phyloP scores from a whole-genome alignment of 257 asterid genomes.

The Craterostigma plantagineum region DNA sequence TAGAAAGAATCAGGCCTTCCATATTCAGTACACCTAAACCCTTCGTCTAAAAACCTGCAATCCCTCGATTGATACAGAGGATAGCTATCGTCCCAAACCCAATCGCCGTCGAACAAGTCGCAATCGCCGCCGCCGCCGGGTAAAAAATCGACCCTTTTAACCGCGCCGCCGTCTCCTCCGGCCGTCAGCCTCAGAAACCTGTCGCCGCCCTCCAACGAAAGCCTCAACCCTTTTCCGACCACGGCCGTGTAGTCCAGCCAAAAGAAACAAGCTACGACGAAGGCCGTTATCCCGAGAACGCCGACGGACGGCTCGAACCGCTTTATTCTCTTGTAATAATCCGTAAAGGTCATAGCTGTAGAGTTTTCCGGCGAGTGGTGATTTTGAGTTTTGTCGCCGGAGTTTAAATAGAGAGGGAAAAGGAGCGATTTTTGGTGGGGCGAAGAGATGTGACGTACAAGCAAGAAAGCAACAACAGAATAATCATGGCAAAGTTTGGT shows the following conservation, averaged over 20 bases:
- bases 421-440: too few species aligned
- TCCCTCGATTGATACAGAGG: conserved; percentile 64
- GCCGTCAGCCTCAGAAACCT: conserved; percentile 40
- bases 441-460: too few species aligned
- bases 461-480: too few species aligned
- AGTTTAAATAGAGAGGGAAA: too few species aligned
- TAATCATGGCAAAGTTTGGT: too few species aligned
- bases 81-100: conserved; percentile 92
- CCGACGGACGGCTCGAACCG: conserved; percentile 71
- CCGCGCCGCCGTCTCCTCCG: conserved; percentile 12
- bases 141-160: conserved; percentile 37
- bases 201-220: conserved; percentile 37
- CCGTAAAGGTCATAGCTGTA: conserved; percentile 16
- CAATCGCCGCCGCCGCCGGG: conserved; percentile 38
- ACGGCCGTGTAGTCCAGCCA: conserved; percentile 45
- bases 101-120: conserved; percentile 84
- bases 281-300: conserved; percentile 45
- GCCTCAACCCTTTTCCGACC: conserved; percentile 25
- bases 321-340: conserved; percentile 51
- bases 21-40: conserved; percentile 78
- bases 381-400: conserved; percentile 16
- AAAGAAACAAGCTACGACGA: conserved; percentile 44
- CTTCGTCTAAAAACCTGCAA: conserved; percentile 75
- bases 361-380: conserved; percentile 20
- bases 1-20: conserved; percentile 89